Evolutionary conservation across 345 rosid species (phyloP).

Genomic region (Gynandropsis gynandra): DNA sequence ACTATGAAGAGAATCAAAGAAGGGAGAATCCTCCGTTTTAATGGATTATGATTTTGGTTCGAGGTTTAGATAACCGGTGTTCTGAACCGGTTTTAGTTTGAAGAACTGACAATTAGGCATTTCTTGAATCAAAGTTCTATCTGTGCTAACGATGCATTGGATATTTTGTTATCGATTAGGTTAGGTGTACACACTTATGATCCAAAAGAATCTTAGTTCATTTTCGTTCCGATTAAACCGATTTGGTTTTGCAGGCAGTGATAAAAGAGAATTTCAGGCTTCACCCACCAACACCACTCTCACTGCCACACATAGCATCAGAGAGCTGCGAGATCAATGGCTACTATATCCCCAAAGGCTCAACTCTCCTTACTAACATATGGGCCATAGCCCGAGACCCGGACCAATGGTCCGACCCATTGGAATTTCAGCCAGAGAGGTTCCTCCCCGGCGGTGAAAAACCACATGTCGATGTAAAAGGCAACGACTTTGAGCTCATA

Average conservation of each 20-base stretch:
- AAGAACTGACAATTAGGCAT: too few species aligned
- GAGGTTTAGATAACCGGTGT: too few species aligned
- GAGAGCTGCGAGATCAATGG: conserved; percentile 73
- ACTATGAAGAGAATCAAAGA: too few species aligned
- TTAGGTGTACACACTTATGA: too few species aligned
- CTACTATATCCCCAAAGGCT: conserved; percentile 57
- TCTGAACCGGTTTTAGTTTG: too few species aligned
- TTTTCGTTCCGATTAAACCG: background rate
- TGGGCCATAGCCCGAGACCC: conserved; percentile 95
- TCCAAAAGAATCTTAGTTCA: too few species aligned
- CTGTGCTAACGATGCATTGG: too few species aligned
- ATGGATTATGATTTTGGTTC: too few species aligned
- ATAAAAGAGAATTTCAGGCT: conserved; percentile 77
- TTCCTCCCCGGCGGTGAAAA: conserved; percentile 67
- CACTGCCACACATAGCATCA: conserved; percentile 58
- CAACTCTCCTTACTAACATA: conserved; percentile 55
- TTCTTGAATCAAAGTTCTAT: too few species aligned
- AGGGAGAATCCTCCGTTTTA: too few species aligned
- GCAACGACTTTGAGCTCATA: conserved; percentile 64
- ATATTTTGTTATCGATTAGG: too few species aligned
- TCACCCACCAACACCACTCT: conserved; percentile 79
- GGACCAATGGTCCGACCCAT: conserved; percentile 50
- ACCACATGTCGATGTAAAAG: conserved; percentile 49
- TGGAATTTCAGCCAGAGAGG: conserved; percentile 61
- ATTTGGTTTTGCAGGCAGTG: conserved; percentile 31